These are phyloP conservation scores for Lactarius akahatsu DNA, from an alignment of 768 basidiomycete species.

Conservation along the genomic window DNA sequence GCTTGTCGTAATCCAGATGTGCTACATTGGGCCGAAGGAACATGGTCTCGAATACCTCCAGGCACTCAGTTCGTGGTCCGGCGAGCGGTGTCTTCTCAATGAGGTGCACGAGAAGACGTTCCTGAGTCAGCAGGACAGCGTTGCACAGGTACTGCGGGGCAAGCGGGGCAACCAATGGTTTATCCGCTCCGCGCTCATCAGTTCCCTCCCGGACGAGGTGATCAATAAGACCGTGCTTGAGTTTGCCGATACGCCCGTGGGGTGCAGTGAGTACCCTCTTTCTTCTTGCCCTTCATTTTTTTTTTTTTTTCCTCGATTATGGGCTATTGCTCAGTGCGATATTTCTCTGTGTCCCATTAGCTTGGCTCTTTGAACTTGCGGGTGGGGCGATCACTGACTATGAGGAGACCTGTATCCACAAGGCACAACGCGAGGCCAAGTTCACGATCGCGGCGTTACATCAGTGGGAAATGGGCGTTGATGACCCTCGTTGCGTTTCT, in stretches of 20 bases:
- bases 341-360: conserved; percentile 39
- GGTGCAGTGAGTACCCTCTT: conserved; percentile 69
- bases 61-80: conserved; percentile 86
- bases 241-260: conserved; percentile 82
- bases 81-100: conserved; percentile 80
- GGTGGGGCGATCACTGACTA: conserved; percentile 77
- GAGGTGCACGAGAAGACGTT: conserved; percentile 91
- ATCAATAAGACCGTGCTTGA: conserved; percentile 79
- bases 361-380: conserved; percentile 90
- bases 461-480: conserved; percentile 85
- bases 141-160: conserved; percentile 85
- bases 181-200: conserved; percentile 82
- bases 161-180: conserved; percentile 87
- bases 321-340: neutral
- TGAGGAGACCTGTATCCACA: conserved; percentile 72
- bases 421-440: conserved; percentile 71
- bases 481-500: conserved; percentile 76
- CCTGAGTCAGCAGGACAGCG: conserved; percentile 85
- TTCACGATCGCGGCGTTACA: conserved; percentile 90
- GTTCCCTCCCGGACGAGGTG: conserved; percentile 82
- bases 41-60: conserved; percentile 76
- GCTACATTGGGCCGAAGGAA: conserved; percentile 76
- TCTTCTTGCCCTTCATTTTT: neutral
- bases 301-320: neutral
- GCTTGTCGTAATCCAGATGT: conserved; percentile 88